Evolutionary conservation across 495 filamentous ascomycete species (phyloP), one percentile per base, ranked within the genome.

Genomic region (Neurospora sp.): DNA sequence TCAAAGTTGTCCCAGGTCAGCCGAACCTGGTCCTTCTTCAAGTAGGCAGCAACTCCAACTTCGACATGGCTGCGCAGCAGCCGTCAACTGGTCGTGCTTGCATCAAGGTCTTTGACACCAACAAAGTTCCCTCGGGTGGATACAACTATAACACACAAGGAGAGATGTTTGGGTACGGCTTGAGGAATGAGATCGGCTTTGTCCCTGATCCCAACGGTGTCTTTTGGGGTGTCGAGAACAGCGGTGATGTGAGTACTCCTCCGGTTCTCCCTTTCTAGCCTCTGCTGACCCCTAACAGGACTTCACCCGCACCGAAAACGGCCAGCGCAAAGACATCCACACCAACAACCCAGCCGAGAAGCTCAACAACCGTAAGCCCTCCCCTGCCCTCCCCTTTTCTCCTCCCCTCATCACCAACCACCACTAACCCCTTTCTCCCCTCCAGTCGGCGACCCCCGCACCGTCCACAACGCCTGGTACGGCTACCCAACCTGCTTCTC

Each of bases 401-500:
- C 14, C 14, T 39, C 38, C 7, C 12, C 8, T 11, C 16, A 18
- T 49, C 4, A 1, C 18, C 6, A 5, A 10, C 1, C 40, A 16
- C 8, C 35, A 69, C 42, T 54, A 23, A 66, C 72, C 23, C 20
- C 31, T 3, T 3, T 73, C 46, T 20, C 5, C 5, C n/a, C 23
- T 12, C 9, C 71, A 80, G 79, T 84, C 27, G 82, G 82, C 73
- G 79, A 84, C 73, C 82, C 82, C 69, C 72, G 79, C 37, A 81
- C 77, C 46, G 54, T 66, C 10, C 77, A 79, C 42, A 76, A 82
- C 70, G 81, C 78, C 4, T 89, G 89, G 77, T 90, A 87, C 79
- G 90, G 91, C 18, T 93, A 93, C 78, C 91, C 91, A n/a, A 83
- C 83, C n/a, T 93, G 91, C 81, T 90, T 89, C 76, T 79, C 90